Evolutionary conservation across 2,329 filamentous ascomycete genomes (phyloP), one percentile per base, ranked within the genome.

Genomic region (Aspergillus persii): DNA sequence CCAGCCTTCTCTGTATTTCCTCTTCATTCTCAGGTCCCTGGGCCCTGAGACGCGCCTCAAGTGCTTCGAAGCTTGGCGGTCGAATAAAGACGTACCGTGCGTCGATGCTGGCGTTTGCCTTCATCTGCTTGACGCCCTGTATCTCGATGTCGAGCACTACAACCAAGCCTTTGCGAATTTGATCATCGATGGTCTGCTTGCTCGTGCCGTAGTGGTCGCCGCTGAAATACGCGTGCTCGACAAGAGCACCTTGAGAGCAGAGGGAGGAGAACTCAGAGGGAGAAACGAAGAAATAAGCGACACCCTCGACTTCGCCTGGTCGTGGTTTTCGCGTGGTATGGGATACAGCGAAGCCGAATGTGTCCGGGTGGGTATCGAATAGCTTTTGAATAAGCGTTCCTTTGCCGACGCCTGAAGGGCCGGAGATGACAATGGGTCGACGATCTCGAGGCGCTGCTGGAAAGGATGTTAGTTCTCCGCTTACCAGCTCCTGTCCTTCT

Each of bases 71-170:
- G 18, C 18, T 23, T 23, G 18, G 18, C 18, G 18, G 18, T 23
- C 18, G 18, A 23, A 23, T 23, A 23, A 23, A 23, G 18, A 23
- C 18, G 18, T 23, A 23, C 2, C 18, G 18, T 23, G 18, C 18
- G 18, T 23, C 18, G 60, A 92, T 84, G 63, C 80, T 80, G 54
- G 87, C 15, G 15, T 64, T 89, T 59, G 84, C 83, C 74, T 90
- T 90, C 71, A 96, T 89, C 77, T 96, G 91, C 80, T 95, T 96
- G 60, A 96, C 90, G 63, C 92, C 92, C 81, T 85, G 59, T 89
- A 96, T 95, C 82, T 96, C 92, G 71, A 96, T 96, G 75, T 96
- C 92, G 65, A 96, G 79, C 51, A 96, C 85, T 61, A 91, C 91
- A 31, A 90, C 83, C 69, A 82, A 81, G 18, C 62, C 64, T 41